Evolutionary conservation across 805 yeast genomes (phyloP).

Genomic region (Metschnikowia koreensis): DNA sequence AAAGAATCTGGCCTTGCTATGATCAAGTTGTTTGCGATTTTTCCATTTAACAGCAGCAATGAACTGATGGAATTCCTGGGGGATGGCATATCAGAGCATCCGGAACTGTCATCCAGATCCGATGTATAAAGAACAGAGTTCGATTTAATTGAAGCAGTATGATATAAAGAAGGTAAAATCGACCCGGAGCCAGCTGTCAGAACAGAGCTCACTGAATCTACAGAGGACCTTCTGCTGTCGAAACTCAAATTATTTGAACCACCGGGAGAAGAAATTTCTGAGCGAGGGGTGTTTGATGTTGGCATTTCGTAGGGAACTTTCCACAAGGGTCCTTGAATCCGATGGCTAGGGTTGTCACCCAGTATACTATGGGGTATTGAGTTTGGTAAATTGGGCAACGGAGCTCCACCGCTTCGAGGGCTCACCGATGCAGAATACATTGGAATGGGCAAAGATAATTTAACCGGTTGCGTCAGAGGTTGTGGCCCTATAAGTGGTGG

Average conservation of each 20-base stretch:
- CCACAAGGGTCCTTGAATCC: conserved; percentile 52
- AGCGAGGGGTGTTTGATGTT: conserved; percentile 13
- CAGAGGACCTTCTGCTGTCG: conserved; percentile 41
- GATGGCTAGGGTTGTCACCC: conserved; percentile 18
- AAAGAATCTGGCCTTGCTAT: background rate
- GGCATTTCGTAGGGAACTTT: conserved; percentile 63
- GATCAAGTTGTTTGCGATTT: conserved; percentile 11
- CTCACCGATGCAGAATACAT: conserved; percentile 8
- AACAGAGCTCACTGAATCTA: conserved; percentile 50
- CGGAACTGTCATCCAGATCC: conserved; percentile 20
- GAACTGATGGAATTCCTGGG: conserved; percentile 20
- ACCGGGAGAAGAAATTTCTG: conserved; percentile 18
- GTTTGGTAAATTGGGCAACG: conserved; percentile 3
- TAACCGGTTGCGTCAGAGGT: conserved; percentile 15
- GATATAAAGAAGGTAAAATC: conserved; percentile 31
- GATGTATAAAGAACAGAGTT: conserved; percentile 16
- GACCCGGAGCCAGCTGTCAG: conserved; percentile 36
- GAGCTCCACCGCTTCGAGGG: conserved; percentile 3
- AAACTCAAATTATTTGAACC: conserved; percentile 8
- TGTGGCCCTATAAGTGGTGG: conserved; percentile 19
- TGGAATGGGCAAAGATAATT: conserved; percentile 10
- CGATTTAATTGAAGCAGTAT: conserved; percentile 21
- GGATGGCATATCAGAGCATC: conserved; percentile 6
- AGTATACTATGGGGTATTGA: background rate
- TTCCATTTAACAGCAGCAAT: conserved; percentile 19